Evolutionary conservation across 2,329 filamentous ascomycete genomes (phyloP), one percentile per base, ranked within the genome.

Genomic region (Penicillium sp.): DNA sequence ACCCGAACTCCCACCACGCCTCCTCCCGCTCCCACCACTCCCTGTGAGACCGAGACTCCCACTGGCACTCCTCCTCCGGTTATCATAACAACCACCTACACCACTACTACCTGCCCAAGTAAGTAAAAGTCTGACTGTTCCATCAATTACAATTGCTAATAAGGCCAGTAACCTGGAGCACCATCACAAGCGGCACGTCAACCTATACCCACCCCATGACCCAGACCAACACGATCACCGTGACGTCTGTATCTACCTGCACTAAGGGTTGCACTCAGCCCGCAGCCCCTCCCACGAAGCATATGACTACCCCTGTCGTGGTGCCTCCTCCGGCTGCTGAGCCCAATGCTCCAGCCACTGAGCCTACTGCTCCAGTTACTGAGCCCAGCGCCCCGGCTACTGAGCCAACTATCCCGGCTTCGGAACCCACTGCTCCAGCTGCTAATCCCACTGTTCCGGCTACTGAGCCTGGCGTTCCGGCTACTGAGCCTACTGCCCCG

Each of bases 41-140:
- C 47, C 5, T 57, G 44, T 19, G 49, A 59, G 33, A 57, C 55
- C 5, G 33, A 50, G 19, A 33, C 29, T 13, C 13, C 29, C n/a
- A 44, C 58, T 40, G 16, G 11, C 13, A 45, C 59, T n/a, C 40
- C 55, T 8, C 55, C 57, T 39, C 54, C 62, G 16, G 53, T 60
- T 15, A 62, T 59, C n/a, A 58, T 65, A 10, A 68, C 65, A 2
- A 60, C 57, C 8, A 65, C 62, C 15, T 68, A 60, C 39, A 65
- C 60, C 3, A 71, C 69, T 1, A 72, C 68, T 2, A 67, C 67
- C 33, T 72, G 69, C 59, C 69, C 70, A 38, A 60, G 68, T 70
- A 66, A 50, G 65, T 61, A 31, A 41, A 46, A 10, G 0, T 2
- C 9, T 5, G 16, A n/a, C 2, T 15, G 19, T 16, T 31, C 9